Base-by-base conservation (phyloP, 225 moss, liverwort and hornwort species). In the Climacium dendroides region DNA sequence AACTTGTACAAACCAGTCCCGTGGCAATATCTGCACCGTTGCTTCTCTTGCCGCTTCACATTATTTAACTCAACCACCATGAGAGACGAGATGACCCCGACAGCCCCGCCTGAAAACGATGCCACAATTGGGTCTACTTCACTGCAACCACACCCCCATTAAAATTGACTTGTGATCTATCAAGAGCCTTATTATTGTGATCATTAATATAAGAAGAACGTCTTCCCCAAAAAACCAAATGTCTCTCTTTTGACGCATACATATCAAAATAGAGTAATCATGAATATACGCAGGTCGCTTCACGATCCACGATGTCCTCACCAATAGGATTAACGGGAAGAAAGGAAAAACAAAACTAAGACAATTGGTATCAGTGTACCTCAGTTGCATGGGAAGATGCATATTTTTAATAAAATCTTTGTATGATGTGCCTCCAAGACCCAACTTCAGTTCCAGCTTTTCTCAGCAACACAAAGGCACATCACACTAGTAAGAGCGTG, bases 71-170 rank as follows among this genome's bases (percentile, higher is more conserved):
- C 94, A 58, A 94, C 93, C 57, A 94, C 88, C 93, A 94, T 94
- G 75, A 94, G 93, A 85, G 94, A 82, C 35, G 93, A 89, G 64
- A 94, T 94, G 71, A 94, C 94, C 65, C 94, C 94, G 5, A 94
- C 94, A 29, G 93, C 92, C 65, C 94, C 94, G 45, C 94, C 94
- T 47, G 94, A 93, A 88, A 94, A 94, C 55, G 94, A 94, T 28
- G 94, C 94, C 85, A 94, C 94, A 37, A 94, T 94, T 41, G 94
- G 94, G 82, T 94, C 94, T 77, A 94, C 94, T 88, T 94, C 91
- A 85, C 94, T 94, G 89, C 89, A 78, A 86, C 88, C 90, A 87
- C 85, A 71, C 74, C 1, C 80, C 63, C 45, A 78, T 80, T n/a
- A 79, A 19, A 79, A 30, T 81, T 54, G 18, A 23, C 32, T 87